A percentile compares a stretch with the other conserved stretches of the same genome.
Evolutionary conservation across 2,329 filamentous ascomycete genomes (phyloP).

Genomic region (Neopestalotiopsis rosae): DNA sequence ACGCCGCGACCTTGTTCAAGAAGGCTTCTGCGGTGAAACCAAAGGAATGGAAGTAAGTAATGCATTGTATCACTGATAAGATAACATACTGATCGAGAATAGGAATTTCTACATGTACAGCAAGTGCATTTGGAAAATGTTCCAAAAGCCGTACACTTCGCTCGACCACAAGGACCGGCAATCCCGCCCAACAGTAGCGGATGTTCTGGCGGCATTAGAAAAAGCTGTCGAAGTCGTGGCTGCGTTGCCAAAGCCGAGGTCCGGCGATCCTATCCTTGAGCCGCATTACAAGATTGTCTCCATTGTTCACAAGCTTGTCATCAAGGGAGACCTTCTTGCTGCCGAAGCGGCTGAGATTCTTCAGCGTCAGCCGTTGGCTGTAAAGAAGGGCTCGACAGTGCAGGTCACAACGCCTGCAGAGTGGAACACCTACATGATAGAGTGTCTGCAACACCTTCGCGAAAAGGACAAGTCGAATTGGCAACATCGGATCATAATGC

Average conservation of each 20-base stretch:
- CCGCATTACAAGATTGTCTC: slow-evolving; percentile 92
- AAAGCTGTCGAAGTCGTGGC: slow-evolving; percentile 56
- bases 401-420: slow-evolving; percentile 65
- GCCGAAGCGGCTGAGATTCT: slow-evolving; percentile 58
- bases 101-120: slow-evolving; percentile 65
- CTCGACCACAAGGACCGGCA: slow-evolving; percentile 49
- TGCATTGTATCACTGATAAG: not conserved
- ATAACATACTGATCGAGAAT: slow-evolving; percentile 28
- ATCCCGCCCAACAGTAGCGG: slow-evolving; percentile 43
- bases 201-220: slow-evolving; percentile 55
- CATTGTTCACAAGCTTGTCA: slow-evolving; percentile 81
- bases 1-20: slow-evolving; percentile 59
- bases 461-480: slow-evolving; percentile 91
- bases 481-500: slow-evolving; percentile 90
- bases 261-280: slow-evolving; percentile 81
- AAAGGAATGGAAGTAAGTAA: slow-evolving; percentile 59
- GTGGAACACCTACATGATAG: slow-evolving; percentile 61
- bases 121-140: slow-evolving; percentile 70
- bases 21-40: slow-evolving; percentile 61
- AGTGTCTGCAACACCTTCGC: slow-evolving; percentile 55
- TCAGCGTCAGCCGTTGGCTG: slow-evolving; percentile 60
- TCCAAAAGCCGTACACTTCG: slow-evolving; percentile 51
- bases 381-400: slow-evolving; percentile 53
- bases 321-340: slow-evolving; percentile 51
- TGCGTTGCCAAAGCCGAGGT: slow-evolving; percentile 58